phyloP scores from a whole-genome alignment of 1,139 yeast genomes.

The Debaryomyces udenii region DNA sequence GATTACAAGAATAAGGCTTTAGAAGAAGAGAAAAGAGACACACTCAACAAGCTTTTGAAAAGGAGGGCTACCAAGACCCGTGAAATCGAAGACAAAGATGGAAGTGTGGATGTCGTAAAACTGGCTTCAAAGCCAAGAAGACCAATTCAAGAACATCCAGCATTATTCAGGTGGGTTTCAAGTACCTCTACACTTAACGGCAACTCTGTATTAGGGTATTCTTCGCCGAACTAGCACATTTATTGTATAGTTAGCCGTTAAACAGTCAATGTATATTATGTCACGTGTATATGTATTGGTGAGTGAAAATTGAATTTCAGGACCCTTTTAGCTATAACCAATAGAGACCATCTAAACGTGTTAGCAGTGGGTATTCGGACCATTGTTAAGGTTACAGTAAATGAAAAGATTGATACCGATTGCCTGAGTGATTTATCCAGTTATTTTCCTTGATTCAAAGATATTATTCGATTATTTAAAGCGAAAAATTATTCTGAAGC shows the following conservation, averaged over 20 bases:
- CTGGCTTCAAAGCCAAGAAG: constrained; percentile 35
- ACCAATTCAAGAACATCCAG: constrained; percentile 40
- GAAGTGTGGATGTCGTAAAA: constrained; percentile 31
- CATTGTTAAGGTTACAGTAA: too few species aligned
- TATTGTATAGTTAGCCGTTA: background rate
- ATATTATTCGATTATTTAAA: too few species aligned
- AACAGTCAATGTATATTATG: background rate
- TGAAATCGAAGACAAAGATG: constrained; percentile 39
- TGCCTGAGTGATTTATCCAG: too few species aligned
- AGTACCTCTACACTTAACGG: constrained; percentile 24
- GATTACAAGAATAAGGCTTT: constrained; percentile 80
- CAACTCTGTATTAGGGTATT: constrained; percentile 24
- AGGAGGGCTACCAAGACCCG: constrained; percentile 77
- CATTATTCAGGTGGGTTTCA: constrained; percentile 31
- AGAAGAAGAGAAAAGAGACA: constrained; percentile 92
- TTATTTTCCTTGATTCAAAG: too few species aligned
- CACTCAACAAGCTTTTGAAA: constrained; percentile 80
- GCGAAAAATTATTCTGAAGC: too few species aligned
- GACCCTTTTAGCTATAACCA: background rate
- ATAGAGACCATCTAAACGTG: too few species aligned
- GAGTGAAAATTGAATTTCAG: background rate
- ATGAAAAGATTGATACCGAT: too few species aligned
- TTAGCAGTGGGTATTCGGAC: too few species aligned
- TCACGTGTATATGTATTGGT: background rate
- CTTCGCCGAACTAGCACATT: constrained; percentile 11